These are phyloP conservation scores for Candida multigemmis DNA, from an alignment of 805 yeast genomes.

Conservation along the genomic window DNA sequence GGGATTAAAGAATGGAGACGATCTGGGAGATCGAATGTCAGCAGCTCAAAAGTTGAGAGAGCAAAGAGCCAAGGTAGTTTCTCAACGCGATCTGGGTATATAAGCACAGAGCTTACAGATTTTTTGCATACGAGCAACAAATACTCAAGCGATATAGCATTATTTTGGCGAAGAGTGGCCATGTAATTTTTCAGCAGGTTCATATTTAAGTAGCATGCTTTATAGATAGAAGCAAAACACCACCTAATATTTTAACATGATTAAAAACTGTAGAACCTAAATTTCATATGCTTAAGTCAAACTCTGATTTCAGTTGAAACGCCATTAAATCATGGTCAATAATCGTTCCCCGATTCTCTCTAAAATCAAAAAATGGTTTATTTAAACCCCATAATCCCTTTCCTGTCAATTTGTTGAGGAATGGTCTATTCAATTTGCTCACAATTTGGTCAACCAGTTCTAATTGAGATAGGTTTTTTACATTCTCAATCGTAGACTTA, in stretches of 20 bases:
- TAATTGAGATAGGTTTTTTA: too few relatives aligned
- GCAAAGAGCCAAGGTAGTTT: conserved; percentile 12
- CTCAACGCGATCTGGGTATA: background rate
- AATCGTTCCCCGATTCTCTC: conserved; percentile 11
- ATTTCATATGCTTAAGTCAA: too few relatives aligned
- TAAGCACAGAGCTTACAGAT: background rate
- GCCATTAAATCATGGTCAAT: conserved; percentile 27
- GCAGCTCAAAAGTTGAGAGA: conserved; percentile 37
- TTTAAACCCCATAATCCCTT: conserved; percentile 27
- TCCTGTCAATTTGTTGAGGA: conserved; percentile 27
- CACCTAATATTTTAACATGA: too few relatives aligned
- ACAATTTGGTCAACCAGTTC: too few relatives aligned
- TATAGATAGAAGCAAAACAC: too few relatives aligned
- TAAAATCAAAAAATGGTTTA: conserved; percentile 25
- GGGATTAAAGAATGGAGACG: conserved; percentile 39
- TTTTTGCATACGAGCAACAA: too few relatives aligned
- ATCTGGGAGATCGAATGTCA: conserved; percentile 13
- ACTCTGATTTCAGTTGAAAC: too few relatives aligned
- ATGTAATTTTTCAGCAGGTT: too few relatives aligned
- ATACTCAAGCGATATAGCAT: too few relatives aligned
- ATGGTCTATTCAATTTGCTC: conserved; percentile 24
- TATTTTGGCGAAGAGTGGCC: too few relatives aligned
- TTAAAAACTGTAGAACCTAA: too few relatives aligned
- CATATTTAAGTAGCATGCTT: too few relatives aligned
- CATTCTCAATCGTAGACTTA: conserved; percentile 4